Base-by-base conservation (phyloP, 164 flowering plant genomes). In the Pachysandra terminalis region DNA sequence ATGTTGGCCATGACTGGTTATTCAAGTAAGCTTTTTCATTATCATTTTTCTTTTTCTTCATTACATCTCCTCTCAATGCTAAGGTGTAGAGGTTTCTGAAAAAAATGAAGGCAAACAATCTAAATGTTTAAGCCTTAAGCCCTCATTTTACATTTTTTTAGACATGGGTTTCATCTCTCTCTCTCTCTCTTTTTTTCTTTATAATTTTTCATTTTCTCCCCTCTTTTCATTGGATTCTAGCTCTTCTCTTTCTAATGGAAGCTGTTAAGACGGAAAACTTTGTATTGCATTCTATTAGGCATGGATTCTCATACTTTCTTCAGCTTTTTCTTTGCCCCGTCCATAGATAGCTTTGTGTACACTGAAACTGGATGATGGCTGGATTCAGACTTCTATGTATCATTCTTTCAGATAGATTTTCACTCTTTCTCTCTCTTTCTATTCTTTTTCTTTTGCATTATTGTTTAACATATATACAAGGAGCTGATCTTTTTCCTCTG, bases 1-100 rank as follows among this genome's bases (percentile, higher is more conserved):
- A 45, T 81, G 64, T 63, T 78, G 56, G 76, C 76, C 77, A 67
- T 72, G 75, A 48, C 77, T 74, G 71, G 63, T 56, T 26, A 65
- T 52, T 76, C 84, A 72, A 73, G 84, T 81, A 64, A 37, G 64
- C 19, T 53, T 17, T 51, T 41, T 23, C 27, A 57, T 52, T 24
- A 48, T 28, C 22, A 40, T 41, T 52, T 56, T 56, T 69, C 41
- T 65, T 28, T 32, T 63, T 3, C 19, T 45, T 14, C 24, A 45
- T 23, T 22, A 13, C 26, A 1, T 45, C 15, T 12, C 17, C 51
- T 45, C 15, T 45, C 51, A 45, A 12, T 45, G 5, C 15, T 45
- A 45, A 45, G 6, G 14, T 45, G 51, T 45, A 45, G 51, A 45
- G 51, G 16, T 12, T 45, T 7, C 3, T 32, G n/a, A n/a, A n/a